A percentile compares a stretch with the other conserved stretches of the same genome.
These are phyloP conservation scores for Calonectria hawksworthii DNA, from an alignment of 2,329 filamentous ascomycete species.

Conservation along the genomic window DNA sequence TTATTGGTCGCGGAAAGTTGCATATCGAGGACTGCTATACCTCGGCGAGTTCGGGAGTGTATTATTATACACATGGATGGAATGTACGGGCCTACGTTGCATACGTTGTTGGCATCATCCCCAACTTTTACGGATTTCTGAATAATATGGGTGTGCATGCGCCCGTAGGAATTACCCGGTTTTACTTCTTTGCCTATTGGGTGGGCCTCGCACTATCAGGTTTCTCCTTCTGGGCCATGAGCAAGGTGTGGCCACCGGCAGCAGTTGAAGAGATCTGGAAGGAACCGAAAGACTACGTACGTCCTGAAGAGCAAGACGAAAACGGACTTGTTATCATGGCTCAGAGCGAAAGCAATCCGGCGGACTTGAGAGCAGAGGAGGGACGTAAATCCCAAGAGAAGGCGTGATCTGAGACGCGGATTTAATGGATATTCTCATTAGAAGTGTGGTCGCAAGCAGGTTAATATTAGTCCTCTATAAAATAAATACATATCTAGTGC, in stretches of 20 bases:
- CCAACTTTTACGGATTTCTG: slow-evolving; percentile 23
- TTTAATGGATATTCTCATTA: background rate
- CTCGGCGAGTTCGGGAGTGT: slow-evolving; percentile 1
- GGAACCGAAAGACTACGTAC: slow-evolving; percentile 15
- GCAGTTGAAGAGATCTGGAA: slow-evolving; percentile 4
- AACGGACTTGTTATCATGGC: background rate
- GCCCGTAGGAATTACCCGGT: background rate
- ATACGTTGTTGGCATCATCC: slow-evolving; percentile 21
- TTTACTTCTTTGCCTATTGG: slow-evolving; percentile 22
- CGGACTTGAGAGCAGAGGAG: background rate
- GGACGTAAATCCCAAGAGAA: background rate
- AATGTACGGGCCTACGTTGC: slow-evolving; percentile 21
- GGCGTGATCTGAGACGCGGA: background rate
- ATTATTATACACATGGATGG: slow-evolving; percentile 21
- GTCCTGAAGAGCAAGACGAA: slow-evolving; percentile 4
- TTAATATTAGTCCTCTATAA: background rate
- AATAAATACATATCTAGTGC: too few relatives aligned
- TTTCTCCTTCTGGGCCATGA: slow-evolving; percentile 1
- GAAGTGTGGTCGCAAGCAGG: too few relatives aligned
- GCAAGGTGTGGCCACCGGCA: slow-evolving; percentile 13
- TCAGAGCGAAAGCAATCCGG: background rate
- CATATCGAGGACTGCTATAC: slow-evolving; percentile 18
- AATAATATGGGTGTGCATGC: slow-evolving; percentile 18
- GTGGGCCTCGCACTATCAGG: background rate
- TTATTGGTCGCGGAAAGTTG: slow-evolving; percentile 43